Conservation (phyloP, 192 early-diverging fungal species). For the Coemansia sp. region DNA sequence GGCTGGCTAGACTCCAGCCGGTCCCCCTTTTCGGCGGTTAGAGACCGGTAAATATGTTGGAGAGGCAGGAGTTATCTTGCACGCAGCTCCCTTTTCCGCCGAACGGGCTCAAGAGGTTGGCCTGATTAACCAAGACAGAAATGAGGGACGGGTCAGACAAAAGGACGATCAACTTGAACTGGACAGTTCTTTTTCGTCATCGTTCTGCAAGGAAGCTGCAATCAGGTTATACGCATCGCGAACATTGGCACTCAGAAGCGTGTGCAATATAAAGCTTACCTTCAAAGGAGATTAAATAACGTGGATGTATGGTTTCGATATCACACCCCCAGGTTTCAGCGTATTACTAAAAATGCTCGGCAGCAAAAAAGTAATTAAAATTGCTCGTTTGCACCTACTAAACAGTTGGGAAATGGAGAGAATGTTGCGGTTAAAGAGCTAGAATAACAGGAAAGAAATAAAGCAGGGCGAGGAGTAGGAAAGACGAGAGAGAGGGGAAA, state of each 20-base stretch:
- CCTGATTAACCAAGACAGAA: neutral
- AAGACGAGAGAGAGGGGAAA: neutral
- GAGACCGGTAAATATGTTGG: neutral
- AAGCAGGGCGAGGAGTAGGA: constrained; percentile 2
- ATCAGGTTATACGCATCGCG: neutral
- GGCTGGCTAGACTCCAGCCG: neutral
- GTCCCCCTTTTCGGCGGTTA: neutral
- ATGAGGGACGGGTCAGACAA: neutral
- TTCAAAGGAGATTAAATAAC: neutral
- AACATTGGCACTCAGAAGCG: neutral
- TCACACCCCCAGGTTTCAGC: neutral
- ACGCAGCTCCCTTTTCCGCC: neutral
- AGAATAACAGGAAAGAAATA: neutral
- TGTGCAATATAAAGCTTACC: neutral
- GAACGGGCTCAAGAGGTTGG: neutral
- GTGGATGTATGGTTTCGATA: neutral
- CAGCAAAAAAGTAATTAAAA: too few relatives aligned
- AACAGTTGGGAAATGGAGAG: neutral
- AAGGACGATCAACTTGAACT: neutral
- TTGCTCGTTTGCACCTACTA: neutral
- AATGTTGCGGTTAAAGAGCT: neutral
- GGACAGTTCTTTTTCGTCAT: neutral
- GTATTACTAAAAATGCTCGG: too few relatives aligned
- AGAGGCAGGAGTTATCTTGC: neutral
- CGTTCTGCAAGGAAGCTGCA: constrained; percentile 8